A percentile compares a stretch with the other conserved stretches of the same genome.
Evolutionary conservation across 2,329 filamentous ascomycete species (phyloP).

Genomic region (Phialophora chinensis): DNA sequence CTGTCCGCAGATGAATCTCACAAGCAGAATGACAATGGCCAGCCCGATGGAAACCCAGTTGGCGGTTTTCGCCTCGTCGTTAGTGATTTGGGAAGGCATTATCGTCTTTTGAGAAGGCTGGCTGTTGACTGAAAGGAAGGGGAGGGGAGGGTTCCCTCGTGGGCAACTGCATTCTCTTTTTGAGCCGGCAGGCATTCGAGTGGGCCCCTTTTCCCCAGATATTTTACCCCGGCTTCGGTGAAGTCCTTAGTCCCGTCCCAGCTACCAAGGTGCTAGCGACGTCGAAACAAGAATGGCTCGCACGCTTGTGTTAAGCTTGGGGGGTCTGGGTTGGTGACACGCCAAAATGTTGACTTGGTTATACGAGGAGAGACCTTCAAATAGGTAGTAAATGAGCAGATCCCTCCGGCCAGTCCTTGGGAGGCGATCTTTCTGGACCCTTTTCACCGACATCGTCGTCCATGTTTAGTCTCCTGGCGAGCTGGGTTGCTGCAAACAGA

Average conservation of each 20-base stretch:
- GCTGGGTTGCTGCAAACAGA: background rate
- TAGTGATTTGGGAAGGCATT: background rate
- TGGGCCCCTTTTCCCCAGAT: background rate
- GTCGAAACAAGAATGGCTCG: background rate
- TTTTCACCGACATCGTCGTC: background rate
- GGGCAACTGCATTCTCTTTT: background rate
- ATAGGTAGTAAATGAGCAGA: background rate
- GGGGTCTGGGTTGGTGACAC: background rate
- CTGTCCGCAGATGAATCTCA: background rate
- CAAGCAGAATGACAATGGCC: background rate
- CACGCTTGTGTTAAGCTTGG: background rate
- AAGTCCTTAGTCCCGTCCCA: background rate
- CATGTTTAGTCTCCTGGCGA: background rate
- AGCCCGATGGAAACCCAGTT: background rate
- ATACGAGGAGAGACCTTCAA: background rate
- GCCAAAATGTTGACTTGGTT: background rate
- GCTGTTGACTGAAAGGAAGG: background rate
- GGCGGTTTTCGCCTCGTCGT: background rate
- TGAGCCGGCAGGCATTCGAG: background rate
- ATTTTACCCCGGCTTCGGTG: background rate
- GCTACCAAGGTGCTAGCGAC: background rate
- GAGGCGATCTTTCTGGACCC: background rate
- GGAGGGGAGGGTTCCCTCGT: background rate
- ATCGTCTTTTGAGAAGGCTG: background rate
- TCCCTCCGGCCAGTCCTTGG: background rate